Evolutionary conservation across 2,329 filamentous ascomycete genomes (phyloP).

Genomic region (Botrytis sinoallii): DNA sequence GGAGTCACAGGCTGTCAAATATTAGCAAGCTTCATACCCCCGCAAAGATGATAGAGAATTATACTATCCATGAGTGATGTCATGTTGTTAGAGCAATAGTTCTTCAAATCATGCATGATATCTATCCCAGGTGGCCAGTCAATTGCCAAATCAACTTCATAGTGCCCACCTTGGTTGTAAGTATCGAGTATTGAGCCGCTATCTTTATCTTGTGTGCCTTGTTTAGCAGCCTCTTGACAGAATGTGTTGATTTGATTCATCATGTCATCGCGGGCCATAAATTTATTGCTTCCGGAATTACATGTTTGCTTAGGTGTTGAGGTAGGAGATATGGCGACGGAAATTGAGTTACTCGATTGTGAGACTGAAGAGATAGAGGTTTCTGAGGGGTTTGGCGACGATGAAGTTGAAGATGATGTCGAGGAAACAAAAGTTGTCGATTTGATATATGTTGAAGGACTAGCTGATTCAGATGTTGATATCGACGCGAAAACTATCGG

Average conservation of each 20-base stretch:
- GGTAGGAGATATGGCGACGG: neutral
- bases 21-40: neutral
- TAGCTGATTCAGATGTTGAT: neutral
- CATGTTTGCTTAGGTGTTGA: neutral
- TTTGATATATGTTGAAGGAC: neutral
- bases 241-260: neutral
- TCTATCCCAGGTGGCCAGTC: neutral
- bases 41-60: neutral
- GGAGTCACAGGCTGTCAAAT: neutral
- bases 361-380: neutral
- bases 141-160: neutral
- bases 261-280: neutral
- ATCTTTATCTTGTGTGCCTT: neutral
- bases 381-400: neutral
- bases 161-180: neutral
- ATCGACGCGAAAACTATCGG: too few species aligned
- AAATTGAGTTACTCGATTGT: neutral
- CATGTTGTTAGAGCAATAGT: neutral
- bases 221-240: neutral
- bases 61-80: neutral
- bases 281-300: neutral
- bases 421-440: neutral
- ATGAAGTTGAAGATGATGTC: neutral
- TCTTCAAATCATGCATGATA: neutral
- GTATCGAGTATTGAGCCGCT: neutral